Evolutionary conservation across 371 early-diverging fungal species (phyloP).

Genomic region (Haplosporangium sp.): DNA sequence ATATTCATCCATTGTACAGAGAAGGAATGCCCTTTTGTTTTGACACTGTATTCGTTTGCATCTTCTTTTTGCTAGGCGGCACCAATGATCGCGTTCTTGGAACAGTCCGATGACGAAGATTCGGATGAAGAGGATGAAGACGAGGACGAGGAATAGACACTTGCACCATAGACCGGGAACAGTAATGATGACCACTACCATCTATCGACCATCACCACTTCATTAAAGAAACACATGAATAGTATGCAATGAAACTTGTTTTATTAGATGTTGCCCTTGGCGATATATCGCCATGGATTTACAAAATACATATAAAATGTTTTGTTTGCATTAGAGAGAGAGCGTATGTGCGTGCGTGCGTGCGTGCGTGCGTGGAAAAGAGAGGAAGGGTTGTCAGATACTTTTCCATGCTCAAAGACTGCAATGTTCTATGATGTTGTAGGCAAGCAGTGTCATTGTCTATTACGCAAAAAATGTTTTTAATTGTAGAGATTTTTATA

Average conservation of each 20-base stretch:
- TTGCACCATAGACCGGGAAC: not conserved
- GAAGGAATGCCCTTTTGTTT: not conserved
- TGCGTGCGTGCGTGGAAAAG: too few species aligned
- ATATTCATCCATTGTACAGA: too few species aligned
- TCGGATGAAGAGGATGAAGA: conserved; percentile 25
- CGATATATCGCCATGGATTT: too few species aligned
- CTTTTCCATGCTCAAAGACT: too few species aligned
- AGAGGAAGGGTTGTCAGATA: too few species aligned
- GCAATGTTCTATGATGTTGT: too few species aligned
- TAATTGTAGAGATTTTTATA: not conserved
- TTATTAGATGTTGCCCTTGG: too few species aligned
- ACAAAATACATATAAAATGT: too few species aligned
- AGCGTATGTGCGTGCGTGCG: too few species aligned
- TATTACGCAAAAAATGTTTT: too few species aligned
- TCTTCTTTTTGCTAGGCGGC: conserved; percentile 13
- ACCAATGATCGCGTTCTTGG: conserved; percentile 49
- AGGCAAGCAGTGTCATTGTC: too few species aligned
- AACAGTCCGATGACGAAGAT: conserved; percentile 46
- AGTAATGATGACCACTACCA: not conserved
- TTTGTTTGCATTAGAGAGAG: too few species aligned
- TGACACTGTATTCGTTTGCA: not conserved
- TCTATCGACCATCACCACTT: not conserved
- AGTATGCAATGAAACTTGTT: not conserved
- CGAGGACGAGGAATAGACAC: conserved; percentile 14
- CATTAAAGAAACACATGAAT: conserved; percentile 7